phyloP scores from a whole-genome alignment of 352 stramenopile species.

The Stramenopiles sp. region DNA sequence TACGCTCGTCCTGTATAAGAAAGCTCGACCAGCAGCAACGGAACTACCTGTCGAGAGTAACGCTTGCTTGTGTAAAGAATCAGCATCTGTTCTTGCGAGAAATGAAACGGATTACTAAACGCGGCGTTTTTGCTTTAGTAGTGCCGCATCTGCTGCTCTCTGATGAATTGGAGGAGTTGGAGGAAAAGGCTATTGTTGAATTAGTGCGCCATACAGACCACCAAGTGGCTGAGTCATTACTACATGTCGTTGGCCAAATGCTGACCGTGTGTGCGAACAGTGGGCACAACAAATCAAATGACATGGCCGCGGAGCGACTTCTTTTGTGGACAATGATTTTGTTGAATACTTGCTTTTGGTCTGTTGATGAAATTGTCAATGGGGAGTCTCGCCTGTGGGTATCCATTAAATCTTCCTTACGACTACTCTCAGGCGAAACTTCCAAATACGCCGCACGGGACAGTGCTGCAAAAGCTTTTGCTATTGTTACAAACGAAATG shows the following conservation, averaged over 20 bases:
- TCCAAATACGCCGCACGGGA: not conserved
- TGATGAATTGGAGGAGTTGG: not conserved
- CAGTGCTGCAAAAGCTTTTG: not conserved
- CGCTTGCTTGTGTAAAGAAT: not conserved
- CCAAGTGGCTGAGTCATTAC: too few species aligned
- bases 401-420: not conserved
- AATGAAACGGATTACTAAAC: not conserved
- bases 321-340: not conserved
- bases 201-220: too few species aligned
- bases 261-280: not conserved
- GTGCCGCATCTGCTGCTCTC: not conserved
- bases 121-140: not conserved
- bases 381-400: not conserved
- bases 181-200: not conserved
- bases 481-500: not conserved
- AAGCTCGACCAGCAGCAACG: not conserved
- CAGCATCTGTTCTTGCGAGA: not conserved
- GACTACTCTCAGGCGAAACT: not conserved
- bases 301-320: not conserved
- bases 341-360: not conserved
- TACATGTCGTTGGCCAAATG: not conserved
- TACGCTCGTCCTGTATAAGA: not conserved
- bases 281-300: not conserved
- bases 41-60: not conserved
- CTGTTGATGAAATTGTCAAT: conserved; percentile 4